Evolutionary conservation across 495 filamentous ascomycete genomes (phyloP), one percentile per base, ranked within the genome.

Genomic region (Penicillium roqueforti): DNA sequence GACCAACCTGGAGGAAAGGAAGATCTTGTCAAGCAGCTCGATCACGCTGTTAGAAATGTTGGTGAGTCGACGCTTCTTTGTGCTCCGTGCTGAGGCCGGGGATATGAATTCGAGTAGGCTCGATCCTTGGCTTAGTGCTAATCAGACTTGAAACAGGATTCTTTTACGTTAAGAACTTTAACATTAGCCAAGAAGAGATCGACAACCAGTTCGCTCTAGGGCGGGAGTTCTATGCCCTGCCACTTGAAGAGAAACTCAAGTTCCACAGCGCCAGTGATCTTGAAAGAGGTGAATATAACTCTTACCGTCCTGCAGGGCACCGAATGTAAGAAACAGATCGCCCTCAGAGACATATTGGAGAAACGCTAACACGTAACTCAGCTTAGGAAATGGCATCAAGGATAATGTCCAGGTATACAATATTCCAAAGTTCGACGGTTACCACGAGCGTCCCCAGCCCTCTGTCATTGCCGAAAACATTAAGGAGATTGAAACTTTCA

Each of bases 91-190:
- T 13, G 6, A 20, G 4, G 16, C 9, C 5, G 26, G 26, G 7
- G 13, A 26, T 26, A 3, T 18, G n/a, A n/a, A 42, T 22, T n/a
- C 6, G 14, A 13, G 8, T n/a, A n/a, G n/a, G n/a, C n/a, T n/a
- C n/a, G n/a, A 16, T 16, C n/a, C 16, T 36, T 8, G 3, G 14
- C 28, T 16, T 8, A 26, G 13, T 14, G 25, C 29, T 43, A 49
- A 61, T 18, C 19, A 11, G 8, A 6, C 14, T 26, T 6, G 0
- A 32, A 22, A 36, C 16, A 73, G 68, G 70, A 10, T 83, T 82
- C 62, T 82, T 82, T 66, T 80, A 82, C 55, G 76, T 83, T 6
- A 75, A 70, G 38, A 76, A 77, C 60, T 78, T 80, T 54, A 80
- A 79, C 32, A 74, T 84, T 39, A 68, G 67, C 29, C 73, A 83